Percentiles rank a stretch among this genome's conserved stretches.
Evolutionary conservation across 495 filamentous ascomycete genomes (phyloP).

Genomic region (Xanthoparmelia taractica): DNA sequence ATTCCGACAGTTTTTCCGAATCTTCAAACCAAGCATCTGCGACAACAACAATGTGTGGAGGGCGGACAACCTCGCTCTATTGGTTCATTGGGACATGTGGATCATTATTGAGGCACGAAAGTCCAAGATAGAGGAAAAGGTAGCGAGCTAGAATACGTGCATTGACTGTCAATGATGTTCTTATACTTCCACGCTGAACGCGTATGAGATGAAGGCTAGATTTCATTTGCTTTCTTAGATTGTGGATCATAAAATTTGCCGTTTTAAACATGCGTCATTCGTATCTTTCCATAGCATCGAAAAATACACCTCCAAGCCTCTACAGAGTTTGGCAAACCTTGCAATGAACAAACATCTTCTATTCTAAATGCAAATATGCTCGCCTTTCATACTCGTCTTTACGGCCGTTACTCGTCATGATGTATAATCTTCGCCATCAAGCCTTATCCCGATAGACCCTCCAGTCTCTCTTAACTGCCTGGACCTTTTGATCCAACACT

Average conservation of each 20-base stretch:
- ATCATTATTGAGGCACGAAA: not conserved
- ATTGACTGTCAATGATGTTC: no score
- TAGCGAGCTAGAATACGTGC: no score
- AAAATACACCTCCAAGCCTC: no score
- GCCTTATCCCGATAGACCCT: not conserved
- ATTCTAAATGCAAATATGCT: not conserved
- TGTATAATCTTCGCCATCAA: not conserved
- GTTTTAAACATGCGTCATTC: no score
- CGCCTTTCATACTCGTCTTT: not conserved
- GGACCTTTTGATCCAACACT: not conserved
- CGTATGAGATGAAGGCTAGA: no score
- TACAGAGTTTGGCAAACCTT: no score
- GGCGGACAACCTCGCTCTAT: conserved; percentile 1
- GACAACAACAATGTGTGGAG: conserved; percentile 1
- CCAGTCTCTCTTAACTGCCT: not conserved
- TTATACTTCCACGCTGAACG: no score
- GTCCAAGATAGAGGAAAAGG: not conserved
- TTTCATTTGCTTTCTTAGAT: no score
- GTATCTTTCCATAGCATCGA: no score
- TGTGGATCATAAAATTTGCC: no score
- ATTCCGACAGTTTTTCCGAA: not conserved
- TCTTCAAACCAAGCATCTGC: not conserved
- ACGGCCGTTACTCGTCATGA: not conserved
- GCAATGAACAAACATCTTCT: not conserved
- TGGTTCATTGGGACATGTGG: conserved; percentile 10